phyloP scores from a whole-genome alignment of 176 grass and related monocot species.

The Aechmea fasciata region DNA sequence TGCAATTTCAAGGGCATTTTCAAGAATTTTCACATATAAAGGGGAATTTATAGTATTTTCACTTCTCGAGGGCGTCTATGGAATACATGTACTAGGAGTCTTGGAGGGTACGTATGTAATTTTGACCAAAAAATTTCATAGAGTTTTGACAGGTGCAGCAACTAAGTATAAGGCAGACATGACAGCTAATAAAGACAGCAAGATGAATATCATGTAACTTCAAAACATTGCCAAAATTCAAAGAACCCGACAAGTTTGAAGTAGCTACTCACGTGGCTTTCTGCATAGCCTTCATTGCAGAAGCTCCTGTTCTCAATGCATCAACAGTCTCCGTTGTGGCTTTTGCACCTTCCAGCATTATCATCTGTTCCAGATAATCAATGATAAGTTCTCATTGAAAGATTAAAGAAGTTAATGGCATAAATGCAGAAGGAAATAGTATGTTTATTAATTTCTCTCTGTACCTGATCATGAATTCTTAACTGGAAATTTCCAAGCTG shows the following conservation, averaged over 20 bases:
- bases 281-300: slow-evolving; percentile 85
- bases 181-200: neutral
- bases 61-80: too few species aligned
- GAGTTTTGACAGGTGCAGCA: neutral
- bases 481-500: slow-evolving; percentile 78
- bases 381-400: neutral
- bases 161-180: neutral
- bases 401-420: slow-evolving; percentile 1
- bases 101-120: too few species aligned
- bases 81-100: too few species aligned
- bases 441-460: neutral
- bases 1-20: too few species aligned
- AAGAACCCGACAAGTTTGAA: neutral
- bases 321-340: slow-evolving; percentile 76
- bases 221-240: neutral
- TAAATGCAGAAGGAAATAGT: slow-evolving; percentile 2
- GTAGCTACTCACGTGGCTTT: slow-evolving; percentile 53
- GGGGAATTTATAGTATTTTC: too few species aligned
- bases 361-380: slow-evolving; percentile 38
- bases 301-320: slow-evolving; percentile 68
- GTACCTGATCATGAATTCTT: slow-evolving; percentile 78
- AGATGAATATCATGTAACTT: neutral
- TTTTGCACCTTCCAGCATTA: slow-evolving; percentile 73
- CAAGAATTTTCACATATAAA: too few species aligned
- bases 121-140: too few species aligned